Evolutionary conservation across 2,329 filamentous ascomycete species (phyloP), one percentile per base, ranked within the genome.

Genomic region (Botrytis squamosa): DNA sequence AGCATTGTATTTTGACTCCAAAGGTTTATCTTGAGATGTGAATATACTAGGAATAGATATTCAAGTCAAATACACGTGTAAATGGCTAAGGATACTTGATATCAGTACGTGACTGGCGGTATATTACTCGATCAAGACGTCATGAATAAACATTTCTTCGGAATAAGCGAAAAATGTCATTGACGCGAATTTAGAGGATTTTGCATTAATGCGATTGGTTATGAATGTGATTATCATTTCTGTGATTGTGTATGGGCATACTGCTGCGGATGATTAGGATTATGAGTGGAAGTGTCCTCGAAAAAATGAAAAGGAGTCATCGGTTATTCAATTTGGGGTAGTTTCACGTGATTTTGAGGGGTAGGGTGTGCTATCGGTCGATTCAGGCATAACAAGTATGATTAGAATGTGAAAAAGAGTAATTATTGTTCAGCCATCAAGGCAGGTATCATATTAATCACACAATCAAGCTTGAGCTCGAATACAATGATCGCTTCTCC

Each of bases 381-480:
- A 57, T 33, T 57, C 2, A 8, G 7, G n/a, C 9, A 14, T 29
- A 33, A 9, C 52, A 57, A 29, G 14, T 6, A 46, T 22, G 16
- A 33, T 40, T 16, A 14, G 40, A 33, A 64, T 44, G 8, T 6
- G 25, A 29, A 44, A 33, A 64, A 33, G 3, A 33, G 40, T 33
- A 46, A 65, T 65, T 65, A 65, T 36, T 36, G 14, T 46, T 46
- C 25, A 65, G 63, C 63, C 63, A 65, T 65, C 29, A 46, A 46
- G 63, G n/a, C n/a, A 46, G 63, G n/a, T 65, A 65, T 44, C 62
- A 64, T 64, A 40, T 44, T 36, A 46, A 33, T 22, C 42, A 65
- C 10, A 46, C 4, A 33, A 29, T 14, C 16, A 64, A 44, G 25
- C 25, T 64, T 63, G 1, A n/a, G n/a, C 62, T 42, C 38, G 22